These are phyloP conservation scores for Phytophthora nicotianae DNA, from an alignment of 352 stramenopile species.

Conservation along the genomic window DNA sequence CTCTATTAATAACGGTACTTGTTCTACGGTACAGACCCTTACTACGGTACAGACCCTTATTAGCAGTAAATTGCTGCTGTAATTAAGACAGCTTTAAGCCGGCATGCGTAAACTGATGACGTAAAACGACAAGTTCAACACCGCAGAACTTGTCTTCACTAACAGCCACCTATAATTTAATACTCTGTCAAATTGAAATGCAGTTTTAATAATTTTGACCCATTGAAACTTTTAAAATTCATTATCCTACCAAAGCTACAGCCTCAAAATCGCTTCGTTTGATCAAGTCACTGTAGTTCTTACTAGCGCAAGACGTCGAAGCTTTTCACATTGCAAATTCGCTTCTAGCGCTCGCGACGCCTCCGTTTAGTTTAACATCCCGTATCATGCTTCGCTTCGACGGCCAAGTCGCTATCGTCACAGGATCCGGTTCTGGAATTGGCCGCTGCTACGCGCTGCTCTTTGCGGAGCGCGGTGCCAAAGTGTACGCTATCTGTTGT, in stretches of 20 bases:
- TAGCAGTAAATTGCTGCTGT: too few relatives aligned
- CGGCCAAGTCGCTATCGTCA: slow-evolving; percentile 79
- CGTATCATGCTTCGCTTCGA: slow-evolving; percentile 72
- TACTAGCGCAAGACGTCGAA: background rate
- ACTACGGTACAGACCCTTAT: too few relatives aligned
- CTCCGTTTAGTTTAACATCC: slow-evolving; percentile 8
- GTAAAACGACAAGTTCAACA: slow-evolving; percentile 34
- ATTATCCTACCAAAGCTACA: too few relatives aligned
- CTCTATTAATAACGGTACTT: too few relatives aligned
- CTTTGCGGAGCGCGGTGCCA: slow-evolving; percentile 76
- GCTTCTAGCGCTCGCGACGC: slow-evolving; percentile 14
- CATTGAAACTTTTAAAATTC: too few relatives aligned
- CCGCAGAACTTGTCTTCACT: background rate
- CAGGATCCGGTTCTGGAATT: slow-evolving; percentile 72
- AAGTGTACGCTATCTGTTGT: slow-evolving; percentile 62
- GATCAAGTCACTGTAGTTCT: too few relatives aligned
- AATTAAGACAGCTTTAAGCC: too few relatives aligned
- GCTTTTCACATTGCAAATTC: slow-evolving; percentile 28
- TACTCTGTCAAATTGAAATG: too few relatives aligned
- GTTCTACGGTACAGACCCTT: too few relatives aligned
- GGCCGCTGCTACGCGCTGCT: slow-evolving; percentile 78
- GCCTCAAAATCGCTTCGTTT: too few relatives aligned
- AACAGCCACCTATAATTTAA: too few relatives aligned
- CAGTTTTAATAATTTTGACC: too few relatives aligned
- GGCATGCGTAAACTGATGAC: slow-evolving; percentile 34